Evolutionary conservation across 2,329 filamentous ascomycete species (phyloP).

Genomic region (Epichloe typhina): DNA sequence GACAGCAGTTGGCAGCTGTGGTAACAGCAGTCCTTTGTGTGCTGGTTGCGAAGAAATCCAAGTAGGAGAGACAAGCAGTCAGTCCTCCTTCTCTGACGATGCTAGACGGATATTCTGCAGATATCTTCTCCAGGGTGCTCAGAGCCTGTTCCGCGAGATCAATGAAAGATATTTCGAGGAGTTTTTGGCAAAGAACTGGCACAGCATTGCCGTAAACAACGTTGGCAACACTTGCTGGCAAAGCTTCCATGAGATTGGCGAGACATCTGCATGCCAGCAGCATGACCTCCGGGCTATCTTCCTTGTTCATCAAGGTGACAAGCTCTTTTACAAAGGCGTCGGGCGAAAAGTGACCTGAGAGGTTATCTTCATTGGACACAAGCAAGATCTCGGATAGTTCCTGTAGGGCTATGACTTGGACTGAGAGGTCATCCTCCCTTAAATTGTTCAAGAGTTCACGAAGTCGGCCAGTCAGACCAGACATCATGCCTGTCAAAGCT

Average conservation of each 20-base stretch:
- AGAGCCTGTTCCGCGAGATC: constrained; percentile 93
- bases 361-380: constrained; percentile 91
- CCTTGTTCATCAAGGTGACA: constrained; percentile 82
- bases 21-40: constrained; percentile 94
- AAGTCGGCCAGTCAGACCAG: constrained; percentile 65
- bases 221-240: constrained; percentile 84
- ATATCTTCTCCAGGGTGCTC: constrained; percentile 95
- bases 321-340: constrained; percentile 94
- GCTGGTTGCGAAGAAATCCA: constrained; percentile 98
- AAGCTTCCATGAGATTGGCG: constrained; percentile 93
- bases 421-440: constrained; percentile 71
- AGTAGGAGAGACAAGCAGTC: constrained; percentile 86
- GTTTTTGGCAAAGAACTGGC: constrained; percentile 83
- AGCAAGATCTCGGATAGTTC: constrained; percentile 87
- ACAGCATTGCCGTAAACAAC: constrained; percentile 97
- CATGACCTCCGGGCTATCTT: constrained; percentile 96
- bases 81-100: constrained; percentile 94
- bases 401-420: constrained; percentile 84
- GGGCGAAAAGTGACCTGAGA: constrained; percentile 87
- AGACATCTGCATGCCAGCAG: constrained; percentile 88
- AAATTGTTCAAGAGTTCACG: constrained; percentile 66
- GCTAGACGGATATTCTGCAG: constrained; percentile 82
- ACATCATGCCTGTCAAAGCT: constrained; percentile 85
- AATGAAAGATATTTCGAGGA: constrained; percentile 93
- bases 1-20: constrained; percentile 94